Evolutionary conservation across 2,329 filamentous ascomycete genomes (phyloP).

Genomic region (Pyricularia pennisetigena): DNA sequence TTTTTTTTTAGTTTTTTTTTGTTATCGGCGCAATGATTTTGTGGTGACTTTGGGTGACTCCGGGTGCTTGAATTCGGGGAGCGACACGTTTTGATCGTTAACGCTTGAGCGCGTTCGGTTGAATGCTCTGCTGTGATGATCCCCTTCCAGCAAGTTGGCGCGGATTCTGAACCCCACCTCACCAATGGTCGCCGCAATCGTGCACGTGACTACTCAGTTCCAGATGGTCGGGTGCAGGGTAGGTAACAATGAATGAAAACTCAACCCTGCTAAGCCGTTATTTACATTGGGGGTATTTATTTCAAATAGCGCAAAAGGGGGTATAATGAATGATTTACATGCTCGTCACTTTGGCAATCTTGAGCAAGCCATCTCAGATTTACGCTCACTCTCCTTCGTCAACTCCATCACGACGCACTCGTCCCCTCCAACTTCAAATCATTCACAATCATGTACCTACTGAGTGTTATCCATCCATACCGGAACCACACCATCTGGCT

Average conservation of each 20-base stretch:
- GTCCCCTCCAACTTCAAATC: constrained; percentile 54
- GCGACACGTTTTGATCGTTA: background rate
- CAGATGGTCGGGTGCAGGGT: background rate
- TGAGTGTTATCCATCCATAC: constrained; percentile 87
- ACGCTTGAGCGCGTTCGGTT: background rate
- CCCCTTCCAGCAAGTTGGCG: background rate
- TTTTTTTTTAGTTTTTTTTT: background rate
- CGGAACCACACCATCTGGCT: constrained; percentile 99
- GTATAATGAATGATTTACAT: background rate
- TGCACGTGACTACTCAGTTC: background rate
- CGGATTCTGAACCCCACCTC: background rate
- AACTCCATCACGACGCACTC: background rate
- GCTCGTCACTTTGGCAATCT: background rate
- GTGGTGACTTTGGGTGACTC: background rate
- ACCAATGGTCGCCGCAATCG: background rate
- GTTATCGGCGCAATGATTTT: background rate
- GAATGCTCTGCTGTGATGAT: background rate
- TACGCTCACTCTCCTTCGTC: background rate
- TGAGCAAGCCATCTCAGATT: background rate
- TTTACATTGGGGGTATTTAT: background rate
- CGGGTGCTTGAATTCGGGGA: background rate
- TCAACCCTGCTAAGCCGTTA: background rate
- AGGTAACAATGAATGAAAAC: background rate
- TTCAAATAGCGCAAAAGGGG: background rate
- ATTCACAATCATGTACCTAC: constrained; percentile 93